Evolutionary conservation across 495 filamentous ascomycete genomes (phyloP).

Genomic region (Chaetomium cochliodes): DNA sequence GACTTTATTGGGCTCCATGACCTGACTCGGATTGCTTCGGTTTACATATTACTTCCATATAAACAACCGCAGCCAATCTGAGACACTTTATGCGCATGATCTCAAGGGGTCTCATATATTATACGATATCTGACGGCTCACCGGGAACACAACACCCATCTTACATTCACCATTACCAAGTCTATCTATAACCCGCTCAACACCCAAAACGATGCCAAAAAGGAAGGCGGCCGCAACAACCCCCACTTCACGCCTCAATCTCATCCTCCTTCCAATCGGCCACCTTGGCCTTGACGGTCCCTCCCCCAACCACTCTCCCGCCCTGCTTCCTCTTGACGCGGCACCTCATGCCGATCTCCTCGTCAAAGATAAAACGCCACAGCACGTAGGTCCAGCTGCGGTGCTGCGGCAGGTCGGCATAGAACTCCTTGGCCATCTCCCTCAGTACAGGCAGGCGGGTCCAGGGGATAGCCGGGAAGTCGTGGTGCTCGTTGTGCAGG

Average conservation of each 20-base stretch:
- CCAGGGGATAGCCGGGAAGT: slow-evolving; percentile 97
- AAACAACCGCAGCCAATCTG: no score
- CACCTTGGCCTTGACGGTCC: slow-evolving; percentile 29
- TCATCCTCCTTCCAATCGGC: slow-evolving; percentile 53
- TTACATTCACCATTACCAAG: neutral
- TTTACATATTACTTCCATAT: no score
- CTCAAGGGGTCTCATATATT: no score
- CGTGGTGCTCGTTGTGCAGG: slow-evolving; percentile 97
- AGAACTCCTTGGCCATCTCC: slow-evolving; percentile 87
- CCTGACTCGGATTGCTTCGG: no score
- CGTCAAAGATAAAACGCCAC: slow-evolving; percentile 91
- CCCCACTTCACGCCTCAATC: slow-evolving; percentile 45
- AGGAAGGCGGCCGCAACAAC: neutral
- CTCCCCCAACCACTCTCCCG: slow-evolving; percentile 59
- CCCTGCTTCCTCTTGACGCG: slow-evolving; percentile 89
- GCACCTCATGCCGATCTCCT: slow-evolving; percentile 82
- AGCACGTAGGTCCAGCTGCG: slow-evolving; percentile 89
- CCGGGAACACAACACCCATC: neutral
- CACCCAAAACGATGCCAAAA: neutral
- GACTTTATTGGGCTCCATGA: no score
- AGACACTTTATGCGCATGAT: no score
- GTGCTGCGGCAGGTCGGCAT: slow-evolving; percentile 81
- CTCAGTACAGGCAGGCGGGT: slow-evolving; percentile 73
- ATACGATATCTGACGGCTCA: neutral
- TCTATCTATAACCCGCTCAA: slow-evolving; percentile 11